Evolutionary conservation across 2,329 filamentous ascomycete genomes (phyloP), one percentile per base, ranked within the genome.

Genomic region (Xylogone sp.): DNA sequence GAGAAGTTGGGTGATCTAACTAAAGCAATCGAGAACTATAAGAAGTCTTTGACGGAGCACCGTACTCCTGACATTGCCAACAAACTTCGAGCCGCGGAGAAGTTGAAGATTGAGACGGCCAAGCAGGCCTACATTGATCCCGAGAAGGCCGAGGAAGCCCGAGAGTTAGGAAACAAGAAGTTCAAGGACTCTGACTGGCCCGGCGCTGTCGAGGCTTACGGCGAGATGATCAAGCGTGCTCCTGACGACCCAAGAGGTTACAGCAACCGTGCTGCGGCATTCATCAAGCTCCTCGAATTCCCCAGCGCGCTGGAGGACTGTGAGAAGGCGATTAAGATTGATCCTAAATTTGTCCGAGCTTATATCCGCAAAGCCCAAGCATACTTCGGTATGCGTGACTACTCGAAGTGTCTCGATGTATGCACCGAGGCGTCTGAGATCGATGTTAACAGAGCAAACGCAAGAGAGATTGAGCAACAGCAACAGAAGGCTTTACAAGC

Each of bases 121-220:
- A 89, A 82, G 70, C 73, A 84, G 57, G 84, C 92, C 2, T 97
- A 97, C 72, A 76, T 99, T 62, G 88, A 94, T 72, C 90, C 94
- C 0, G 87, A 76, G 62, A 93, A 97, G 77, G 94, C 94, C 20
- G 94, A 99, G 66, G 89, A 96, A 76, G 92, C 94, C 13, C 91
- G 94, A 60, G 90, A 96, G 69, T 84, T 95, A 53, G 94, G 94
- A 43, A 97, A 97, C 74, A 83, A 89, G 71, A 96, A 95, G 73
- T 99, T 99, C 82, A 97, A 97, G 79, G 90, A 91, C 64, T 86
- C 82, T 27, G 92, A 99, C 72, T 97, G 92, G 88, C 93, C 94
- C 10, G 94, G 83, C 49, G 94, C 94, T 9, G 92, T 99, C 22
- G 91, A 90, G 43, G 90, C 93, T 1, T 99, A 99, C 76, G 83